Conservation (phyloP, 2,329 filamentous ascomycete species). For the Aphanoascus verrucosus region DNA sequence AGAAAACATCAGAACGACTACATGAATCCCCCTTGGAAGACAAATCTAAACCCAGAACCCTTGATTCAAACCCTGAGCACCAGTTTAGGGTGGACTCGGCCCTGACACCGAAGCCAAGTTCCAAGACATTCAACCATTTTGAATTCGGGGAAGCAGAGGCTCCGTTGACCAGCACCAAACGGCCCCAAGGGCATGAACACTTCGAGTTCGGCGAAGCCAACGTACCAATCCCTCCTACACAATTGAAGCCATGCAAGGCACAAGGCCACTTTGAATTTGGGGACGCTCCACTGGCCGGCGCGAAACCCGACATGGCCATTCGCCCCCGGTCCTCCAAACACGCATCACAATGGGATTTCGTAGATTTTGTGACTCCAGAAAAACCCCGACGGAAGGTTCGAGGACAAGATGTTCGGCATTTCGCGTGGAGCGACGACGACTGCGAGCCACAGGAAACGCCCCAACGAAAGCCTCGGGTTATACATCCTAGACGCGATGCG, state of each 20-base stretch:
- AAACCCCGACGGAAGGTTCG: slow-evolving; percentile 58
- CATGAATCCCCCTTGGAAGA: too few species aligned
- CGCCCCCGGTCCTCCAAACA: slow-evolving; percentile 32
- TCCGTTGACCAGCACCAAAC: slow-evolving; percentile 16
- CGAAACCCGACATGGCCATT: slow-evolving; percentile 1
- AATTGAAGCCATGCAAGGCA: not conserved
- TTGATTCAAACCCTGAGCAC: too few species aligned
- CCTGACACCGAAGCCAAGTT: slow-evolving; percentile 50
- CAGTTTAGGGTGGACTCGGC: slow-evolving; percentile 43
- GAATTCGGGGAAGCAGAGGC: slow-evolving; percentile 51
- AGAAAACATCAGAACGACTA: too few species aligned
- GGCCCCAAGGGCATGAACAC: not conserved
- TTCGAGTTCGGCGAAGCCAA: slow-evolving; percentile 1
- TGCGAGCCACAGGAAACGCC: slow-evolving; percentile 27
- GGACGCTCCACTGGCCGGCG: not conserved
- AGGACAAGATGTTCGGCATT: slow-evolving; percentile 61
- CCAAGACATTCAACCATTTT: slow-evolving; percentile 77
- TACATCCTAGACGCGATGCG: slow-evolving; percentile 65
- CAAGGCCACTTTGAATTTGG: slow-evolving; percentile 15
- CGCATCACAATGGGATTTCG: slow-evolving; percentile 71
- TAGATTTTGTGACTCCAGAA: slow-evolving; percentile 73
- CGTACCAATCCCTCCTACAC: not conserved
- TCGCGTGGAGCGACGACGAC: slow-evolving; percentile 64
- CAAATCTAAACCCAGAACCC: too few species aligned
- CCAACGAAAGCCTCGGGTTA: slow-evolving; percentile 45